These are phyloP conservation scores for Geotrichum phurueaensis DNA, from an alignment of 1,139 yeast species.

Conservation along the genomic window DNA sequence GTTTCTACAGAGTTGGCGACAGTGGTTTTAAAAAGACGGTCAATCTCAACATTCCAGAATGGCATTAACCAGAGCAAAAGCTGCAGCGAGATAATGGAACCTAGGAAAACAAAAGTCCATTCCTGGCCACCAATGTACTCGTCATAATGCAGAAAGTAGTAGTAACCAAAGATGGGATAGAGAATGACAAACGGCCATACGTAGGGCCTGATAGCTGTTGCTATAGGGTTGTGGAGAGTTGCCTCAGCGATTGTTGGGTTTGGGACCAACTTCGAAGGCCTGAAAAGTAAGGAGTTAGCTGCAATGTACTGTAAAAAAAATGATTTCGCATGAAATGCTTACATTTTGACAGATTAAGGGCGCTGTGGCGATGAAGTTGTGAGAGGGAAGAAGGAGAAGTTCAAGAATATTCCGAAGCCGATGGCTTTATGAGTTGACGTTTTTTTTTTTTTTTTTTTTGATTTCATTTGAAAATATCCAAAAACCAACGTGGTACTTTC, in stretches of 20 bases:
- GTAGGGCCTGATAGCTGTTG: conserved; percentile 61
- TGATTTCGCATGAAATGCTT: neutral
- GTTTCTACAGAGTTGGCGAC: conserved; percentile 46
- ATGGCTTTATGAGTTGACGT: neutral
- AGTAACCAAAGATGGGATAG: conserved; percentile 68
- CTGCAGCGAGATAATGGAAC: conserved; percentile 56
- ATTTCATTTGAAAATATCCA: neutral
- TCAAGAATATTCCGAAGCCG: neutral
- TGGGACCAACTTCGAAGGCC: conserved; percentile 31
- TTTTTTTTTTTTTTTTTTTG: neutral
- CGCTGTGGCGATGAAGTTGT: neutral
- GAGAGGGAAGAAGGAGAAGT: neutral
- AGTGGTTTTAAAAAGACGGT: conserved; percentile 63
- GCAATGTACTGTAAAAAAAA: neutral
- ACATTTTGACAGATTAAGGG: neutral
- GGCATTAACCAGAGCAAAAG: conserved; percentile 82
- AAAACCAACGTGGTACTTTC: neutral
- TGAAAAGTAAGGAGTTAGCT: neutral
- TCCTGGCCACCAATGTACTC: conserved; percentile 71
- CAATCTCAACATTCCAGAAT: conserved; percentile 81
- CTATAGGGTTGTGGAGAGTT: conserved; percentile 66
- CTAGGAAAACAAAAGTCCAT: conserved; percentile 52
- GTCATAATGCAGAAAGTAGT: conserved; percentile 69
- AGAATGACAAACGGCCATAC: conserved; percentile 76
- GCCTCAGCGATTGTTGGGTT: conserved; percentile 58